A percentile compares a stretch with the other conserved stretches of the same genome.
phyloP scores from a whole-genome alignment of 495 filamentous ascomycete species.

The Penicillium bialowiezense region DNA sequence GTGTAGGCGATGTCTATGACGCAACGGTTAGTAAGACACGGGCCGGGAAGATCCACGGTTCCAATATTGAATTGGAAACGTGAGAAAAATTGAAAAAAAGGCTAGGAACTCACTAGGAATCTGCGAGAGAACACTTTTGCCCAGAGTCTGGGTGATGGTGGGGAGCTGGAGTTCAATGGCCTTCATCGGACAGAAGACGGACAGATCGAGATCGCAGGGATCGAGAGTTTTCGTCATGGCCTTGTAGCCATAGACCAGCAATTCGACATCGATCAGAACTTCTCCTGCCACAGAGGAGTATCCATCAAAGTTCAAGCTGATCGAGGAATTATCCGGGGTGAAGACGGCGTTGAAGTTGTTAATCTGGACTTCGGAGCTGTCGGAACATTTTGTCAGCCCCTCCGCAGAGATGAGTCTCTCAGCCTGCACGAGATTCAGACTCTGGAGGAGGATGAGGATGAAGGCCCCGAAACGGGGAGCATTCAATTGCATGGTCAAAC shows the following conservation, averaged over 20 bases:
- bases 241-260: conserved; percentile 73
- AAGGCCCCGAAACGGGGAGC: neutral
- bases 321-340: conserved; percentile 61
- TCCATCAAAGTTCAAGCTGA: conserved; percentile 66
- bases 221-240: conserved; percentile 59
- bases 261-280: conserved; percentile 64
- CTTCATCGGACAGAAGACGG: conserved; percentile 77
- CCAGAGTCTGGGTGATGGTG: neutral
- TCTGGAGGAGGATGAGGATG: conserved; percentile 7
- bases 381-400: conserved; percentile 66
- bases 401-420: conserved; percentile 50
- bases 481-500: conserved; percentile 8
- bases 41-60: neutral
- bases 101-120: conserved; percentile 5
- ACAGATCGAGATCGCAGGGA: conserved; percentile 62
- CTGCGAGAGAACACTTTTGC: neutral
- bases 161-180: conserved; percentile 28
- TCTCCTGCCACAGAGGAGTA: conserved; percentile 71
- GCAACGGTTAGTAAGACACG: conserved; percentile 1
- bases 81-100: neutral
- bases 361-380: conserved; percentile 62
- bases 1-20: conserved; percentile 69
- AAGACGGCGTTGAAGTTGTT: conserved; percentile 69
- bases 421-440: conserved; percentile 52
- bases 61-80: neutral